Conservation (phyloP, 2,329 filamentous ascomycete genomes). For the Sarocladium brachiariae region DNA sequence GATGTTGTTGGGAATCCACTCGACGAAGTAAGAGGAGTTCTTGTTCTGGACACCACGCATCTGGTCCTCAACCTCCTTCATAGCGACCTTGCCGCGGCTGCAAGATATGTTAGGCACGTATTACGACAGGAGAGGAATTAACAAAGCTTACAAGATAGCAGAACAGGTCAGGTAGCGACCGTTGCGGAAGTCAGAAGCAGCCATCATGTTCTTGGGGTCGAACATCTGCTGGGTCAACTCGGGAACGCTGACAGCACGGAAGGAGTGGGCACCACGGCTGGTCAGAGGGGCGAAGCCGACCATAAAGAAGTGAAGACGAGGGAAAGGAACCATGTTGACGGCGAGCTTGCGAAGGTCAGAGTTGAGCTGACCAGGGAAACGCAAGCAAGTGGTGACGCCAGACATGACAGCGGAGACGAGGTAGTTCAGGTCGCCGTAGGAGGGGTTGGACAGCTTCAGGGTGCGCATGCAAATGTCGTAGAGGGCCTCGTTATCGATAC, state of each 20-base stretch:
- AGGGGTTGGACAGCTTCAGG: slow-evolving; percentile 96
- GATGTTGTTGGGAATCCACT: slow-evolving; percentile 99
- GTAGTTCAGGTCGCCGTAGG: slow-evolving; percentile 99
- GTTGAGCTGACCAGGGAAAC: slow-evolving; percentile 99
- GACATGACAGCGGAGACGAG: slow-evolving; percentile 99
- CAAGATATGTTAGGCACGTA: slow-evolving; percentile 13
- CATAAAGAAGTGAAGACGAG: slow-evolving; percentile 99
- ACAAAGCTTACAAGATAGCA: slow-evolving; percentile 75
- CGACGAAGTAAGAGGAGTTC: slow-evolving; percentile 99
- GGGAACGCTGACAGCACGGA: slow-evolving; percentile 95
- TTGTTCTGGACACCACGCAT: slow-evolving; percentile 99
- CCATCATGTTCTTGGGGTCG: slow-evolving; percentile 99
- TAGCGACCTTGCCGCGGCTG: slow-evolving; percentile 96
- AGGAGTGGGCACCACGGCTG: slow-evolving; percentile 75
- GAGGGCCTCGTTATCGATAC: slow-evolving; percentile 99
- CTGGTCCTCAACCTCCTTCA: slow-evolving; percentile 99
- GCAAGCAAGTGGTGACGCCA: slow-evolving; percentile 94
- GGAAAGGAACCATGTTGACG: slow-evolving; percentile 99
- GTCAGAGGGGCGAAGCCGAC: slow-evolving; percentile 98
- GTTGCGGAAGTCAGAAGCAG: slow-evolving; percentile 98
- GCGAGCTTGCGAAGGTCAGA: slow-evolving; percentile 98
- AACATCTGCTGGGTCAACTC: slow-evolving; percentile 99
- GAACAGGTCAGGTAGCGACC: slow-evolving; percentile 99
- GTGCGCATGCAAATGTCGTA: slow-evolving; percentile 99
- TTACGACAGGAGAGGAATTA: neutral